Evolutionary conservation across 371 early-diverging fungal genomes (phyloP).

Genomic region (Dentiscutata heterogama): DNA sequence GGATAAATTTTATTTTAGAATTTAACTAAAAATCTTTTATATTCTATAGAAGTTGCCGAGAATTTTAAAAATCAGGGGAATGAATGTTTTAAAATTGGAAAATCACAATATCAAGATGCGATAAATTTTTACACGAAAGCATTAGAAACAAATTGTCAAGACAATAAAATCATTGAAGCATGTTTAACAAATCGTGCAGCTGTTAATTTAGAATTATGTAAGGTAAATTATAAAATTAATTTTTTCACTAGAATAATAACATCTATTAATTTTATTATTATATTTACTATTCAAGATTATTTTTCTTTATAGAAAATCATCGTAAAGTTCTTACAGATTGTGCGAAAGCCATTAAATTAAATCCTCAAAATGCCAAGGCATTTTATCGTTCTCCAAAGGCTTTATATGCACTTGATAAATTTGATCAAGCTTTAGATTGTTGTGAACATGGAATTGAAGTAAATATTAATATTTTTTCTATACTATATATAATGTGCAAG

Average conservation of each 20-base stretch:
- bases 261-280: conserved; percentile 33
- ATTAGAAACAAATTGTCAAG: conserved; percentile 81
- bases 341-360: conserved; percentile 80
- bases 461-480: background rate
- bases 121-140: conserved; percentile 89
- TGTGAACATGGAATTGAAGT: conserved; percentile 74
- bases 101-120: conserved; percentile 79
- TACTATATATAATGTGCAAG: background rate
- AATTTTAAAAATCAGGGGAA: conserved; percentile 98
- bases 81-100: conserved; percentile 84
- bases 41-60: conserved; percentile 81
- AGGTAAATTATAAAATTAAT: background rate
- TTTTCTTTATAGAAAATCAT: conserved; percentile 70
- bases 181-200: conserved; percentile 94
- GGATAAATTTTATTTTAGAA: background rate
- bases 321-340: conserved; percentile 91
- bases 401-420: conserved; percentile 77
- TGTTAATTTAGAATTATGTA: conserved; percentile 89
- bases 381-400: conserved; percentile 92
- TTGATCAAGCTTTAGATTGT: conserved; percentile 88
- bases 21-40: background rate
- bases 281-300: background rate
- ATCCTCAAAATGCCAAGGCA: conserved; percentile 90
- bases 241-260: background rate
- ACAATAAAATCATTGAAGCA: conserved; percentile 77